Base-by-base conservation (phyloP, 2,329 filamentous ascomycete species). In the Zelopaecilomyces penicillatus region DNA sequence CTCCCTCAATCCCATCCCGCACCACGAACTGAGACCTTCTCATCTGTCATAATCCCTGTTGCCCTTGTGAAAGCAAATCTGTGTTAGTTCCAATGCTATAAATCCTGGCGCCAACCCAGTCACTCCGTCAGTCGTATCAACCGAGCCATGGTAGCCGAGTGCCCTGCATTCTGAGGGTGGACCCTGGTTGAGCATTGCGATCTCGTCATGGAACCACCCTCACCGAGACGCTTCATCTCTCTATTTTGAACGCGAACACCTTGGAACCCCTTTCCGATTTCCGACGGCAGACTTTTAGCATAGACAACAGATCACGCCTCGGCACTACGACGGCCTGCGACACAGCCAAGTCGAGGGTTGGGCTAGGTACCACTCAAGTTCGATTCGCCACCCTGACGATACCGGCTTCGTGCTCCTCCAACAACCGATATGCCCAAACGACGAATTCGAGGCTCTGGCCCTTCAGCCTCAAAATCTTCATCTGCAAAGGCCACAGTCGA, bases 201-300 rank as follows among this genome's bases (percentile, higher is more conserved):
- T 56, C 65, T 69, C 66, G 65, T 67, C 62, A 78, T 78, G 76
- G 74, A 67, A 73, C 71, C 73, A 74, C 71, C 71, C 70, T 75
- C 71, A 60, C 61, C 63, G 66, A 66, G 61, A 57, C 59, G 54
- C 58, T 60, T 39, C 39, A 37, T 45, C 39, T 40, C 43, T 34
- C 37, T 34, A 39, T 33, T 36, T 38, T 36, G 37, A 39, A 27
- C 33, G 30, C 30, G 11, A 42, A 37, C 30, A 11, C 12, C 35
- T 19, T 19, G 19, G 19, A 19, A 19, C 19, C 19, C 19, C 19
- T 19, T 19, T 19, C 19, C 19, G 19, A 19, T 19, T 19, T 19
- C 2, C 19, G 19, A 19, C 19, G 19, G 19, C 19, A 19, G 19
- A 19, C 12, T 38, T 9, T 38, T 38, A 34, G 32, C 32, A 34